Percentiles rank a stretch among this genome's conserved stretches.
phyloP scores from a whole-genome alignment of 1,284 basidiomycete species.

The Earliella scabrosa region DNA sequence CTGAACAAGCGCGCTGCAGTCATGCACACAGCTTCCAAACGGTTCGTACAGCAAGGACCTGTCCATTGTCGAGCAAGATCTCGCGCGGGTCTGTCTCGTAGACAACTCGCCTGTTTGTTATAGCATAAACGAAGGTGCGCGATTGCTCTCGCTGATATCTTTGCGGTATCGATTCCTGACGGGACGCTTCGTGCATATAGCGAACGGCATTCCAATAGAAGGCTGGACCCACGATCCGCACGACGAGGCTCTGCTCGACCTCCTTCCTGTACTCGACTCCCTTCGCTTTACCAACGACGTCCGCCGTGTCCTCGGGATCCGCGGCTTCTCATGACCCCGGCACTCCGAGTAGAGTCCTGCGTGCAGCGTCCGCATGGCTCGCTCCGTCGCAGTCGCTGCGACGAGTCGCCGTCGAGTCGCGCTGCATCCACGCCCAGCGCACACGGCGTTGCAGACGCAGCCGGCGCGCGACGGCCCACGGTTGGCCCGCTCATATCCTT shows the following conservation, averaged over 20 bases:
- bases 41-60: constrained; percentile 97
- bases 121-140: constrained; percentile 87
- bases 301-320: constrained; percentile 88
- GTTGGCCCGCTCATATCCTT: too few relatives aligned
- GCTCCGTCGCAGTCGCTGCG: not conserved
- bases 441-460: too few relatives aligned
- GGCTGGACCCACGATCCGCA: constrained; percentile 98
- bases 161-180: not conserved
- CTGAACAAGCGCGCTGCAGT: constrained; percentile 48
- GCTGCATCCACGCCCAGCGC: not conserved
- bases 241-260: constrained; percentile 95
- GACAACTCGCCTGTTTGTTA: constrained; percentile 98
- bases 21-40: constrained; percentile 89
- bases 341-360: too few relatives aligned
- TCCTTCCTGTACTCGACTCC: constrained; percentile 94
- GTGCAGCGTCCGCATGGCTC: not conserved
- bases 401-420: not conserved
- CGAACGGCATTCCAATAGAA: constrained; percentile 98
- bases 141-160: not conserved
- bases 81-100: constrained; percentile 90
- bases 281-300: constrained; percentile 96
- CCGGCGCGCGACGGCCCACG: too few relatives aligned
- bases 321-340: constrained; percentile 50
- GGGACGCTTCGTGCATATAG: constrained; percentile 37
- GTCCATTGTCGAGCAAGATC: constrained; percentile 85